A percentile compares a stretch with the other conserved stretches of the same genome.
phyloP scores from a whole-genome alignment of 495 filamentous ascomycete species.

The Daldinia caldariorum region DNA sequence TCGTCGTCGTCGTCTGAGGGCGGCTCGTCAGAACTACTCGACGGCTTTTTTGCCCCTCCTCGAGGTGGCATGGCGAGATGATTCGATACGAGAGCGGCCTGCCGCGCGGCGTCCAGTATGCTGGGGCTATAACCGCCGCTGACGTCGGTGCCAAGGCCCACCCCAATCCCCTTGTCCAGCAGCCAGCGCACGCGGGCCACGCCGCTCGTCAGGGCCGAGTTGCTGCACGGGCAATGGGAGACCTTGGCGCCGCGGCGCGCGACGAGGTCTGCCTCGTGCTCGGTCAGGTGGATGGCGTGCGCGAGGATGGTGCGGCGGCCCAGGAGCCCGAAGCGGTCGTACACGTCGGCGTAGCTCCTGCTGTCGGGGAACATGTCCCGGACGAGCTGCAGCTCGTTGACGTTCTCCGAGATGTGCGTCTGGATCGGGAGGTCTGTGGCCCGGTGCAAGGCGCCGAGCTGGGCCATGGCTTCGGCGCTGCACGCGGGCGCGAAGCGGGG shows the following conservation, averaged over 20 bases:
- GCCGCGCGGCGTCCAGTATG: constrained; percentile 80
- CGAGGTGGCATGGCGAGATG: constrained; percentile 65
- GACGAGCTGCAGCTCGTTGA: constrained; percentile 75
- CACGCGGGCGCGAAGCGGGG: constrained; percentile 90
- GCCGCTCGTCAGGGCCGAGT: constrained; percentile 80
- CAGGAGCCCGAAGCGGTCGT: constrained; percentile 76
- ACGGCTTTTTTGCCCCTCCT: constrained; percentile 16
- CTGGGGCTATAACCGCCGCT: constrained; percentile 83
- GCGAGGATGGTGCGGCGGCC: constrained; percentile 81
- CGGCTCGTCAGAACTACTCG: no score
- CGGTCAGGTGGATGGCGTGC: constrained; percentile 80
- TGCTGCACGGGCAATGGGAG: constrained; percentile 86
- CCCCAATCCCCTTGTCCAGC: constrained; percentile 75
- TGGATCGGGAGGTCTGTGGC: constrained; percentile 74
- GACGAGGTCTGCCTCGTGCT: constrained; percentile 71
- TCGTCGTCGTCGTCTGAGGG: no score
- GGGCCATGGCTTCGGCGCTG: constrained; percentile 63
- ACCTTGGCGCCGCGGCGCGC: constrained; percentile 69
- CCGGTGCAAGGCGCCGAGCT: constrained; percentile 70
- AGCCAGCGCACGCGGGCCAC: constrained; percentile 74
- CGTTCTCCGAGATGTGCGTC: constrained; percentile 93
- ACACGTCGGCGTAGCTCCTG: constrained; percentile 76
- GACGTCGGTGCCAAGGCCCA: constrained; percentile 91
- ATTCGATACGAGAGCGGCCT: constrained; percentile 78
- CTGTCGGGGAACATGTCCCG: constrained; percentile 71